Percentiles rank a stretch among this genome's conserved stretches.
These are phyloP conservation scores for Jackrogersella minutella DNA, from an alignment of 495 filamentous ascomycete genomes.

Conservation along the genomic window DNA sequence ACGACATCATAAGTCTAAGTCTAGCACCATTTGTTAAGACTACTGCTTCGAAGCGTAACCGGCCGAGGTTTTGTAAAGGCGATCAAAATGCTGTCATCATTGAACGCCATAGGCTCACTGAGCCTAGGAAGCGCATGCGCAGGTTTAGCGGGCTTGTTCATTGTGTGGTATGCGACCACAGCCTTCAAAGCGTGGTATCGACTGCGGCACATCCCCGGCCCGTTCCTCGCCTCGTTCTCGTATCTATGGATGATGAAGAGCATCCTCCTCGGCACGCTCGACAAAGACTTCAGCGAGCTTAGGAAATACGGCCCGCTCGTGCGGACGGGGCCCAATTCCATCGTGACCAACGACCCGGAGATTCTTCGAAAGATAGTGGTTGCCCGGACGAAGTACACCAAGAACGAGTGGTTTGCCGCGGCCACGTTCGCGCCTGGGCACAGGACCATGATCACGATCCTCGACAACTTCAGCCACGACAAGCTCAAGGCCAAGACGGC, in stretches of 20 bases:
- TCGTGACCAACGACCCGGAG: slow-evolving; percentile 44
- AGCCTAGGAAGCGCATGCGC: not conserved
- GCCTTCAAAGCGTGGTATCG: slow-evolving; percentile 35
- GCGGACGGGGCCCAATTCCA: slow-evolving; percentile 41
- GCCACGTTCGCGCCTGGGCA: not conserved
- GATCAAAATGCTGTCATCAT: not conserved
- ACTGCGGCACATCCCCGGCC: slow-evolving; percentile 39
- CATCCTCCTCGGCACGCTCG: slow-evolving; percentile 3
- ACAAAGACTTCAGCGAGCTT: not conserved
- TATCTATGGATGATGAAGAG: slow-evolving; percentile 32
- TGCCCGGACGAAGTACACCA: slow-evolving; percentile 13
- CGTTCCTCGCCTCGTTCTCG: slow-evolving; percentile 34
- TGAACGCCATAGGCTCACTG: not conserved
- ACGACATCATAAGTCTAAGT: not conserved
- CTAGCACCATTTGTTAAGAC: not conserved
- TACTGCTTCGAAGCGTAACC: not conserved
- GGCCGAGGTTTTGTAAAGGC: not conserved
- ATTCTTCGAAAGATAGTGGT: slow-evolving; percentile 6
- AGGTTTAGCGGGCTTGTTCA: not conserved
- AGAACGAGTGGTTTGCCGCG: slow-evolving; percentile 14
- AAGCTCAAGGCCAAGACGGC: slow-evolving; percentile 23
- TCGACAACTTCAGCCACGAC: slow-evolving; percentile 11
- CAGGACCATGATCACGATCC: not conserved
- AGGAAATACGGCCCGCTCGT: slow-evolving; percentile 20
- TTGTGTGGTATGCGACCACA: slow-evolving; percentile 12